Evolutionary conservation across 1,139 yeast genomes (phyloP).

Genomic region (Suhomyces taliae): DNA sequence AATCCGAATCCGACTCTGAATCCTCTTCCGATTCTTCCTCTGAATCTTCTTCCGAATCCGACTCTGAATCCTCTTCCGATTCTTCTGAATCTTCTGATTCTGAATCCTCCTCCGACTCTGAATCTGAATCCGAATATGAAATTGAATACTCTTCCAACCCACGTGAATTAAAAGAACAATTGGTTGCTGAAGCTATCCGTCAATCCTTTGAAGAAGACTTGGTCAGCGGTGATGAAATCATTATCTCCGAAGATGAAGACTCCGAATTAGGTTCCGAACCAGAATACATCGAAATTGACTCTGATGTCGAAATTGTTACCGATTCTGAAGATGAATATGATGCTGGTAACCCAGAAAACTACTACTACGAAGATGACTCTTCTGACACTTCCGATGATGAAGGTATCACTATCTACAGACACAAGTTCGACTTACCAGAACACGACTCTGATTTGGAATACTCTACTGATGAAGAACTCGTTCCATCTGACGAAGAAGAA

Average conservation of each 20-base stretch:
- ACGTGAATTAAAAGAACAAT: conserved; percentile 34
- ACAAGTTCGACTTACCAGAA: conserved; percentile 42
- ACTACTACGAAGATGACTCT: conserved; percentile 25
- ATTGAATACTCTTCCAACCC: conserved; percentile 35
- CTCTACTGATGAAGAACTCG: conserved; percentile 41
- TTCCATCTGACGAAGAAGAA: conserved; percentile 22
- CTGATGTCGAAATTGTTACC: conserved; percentile 19
- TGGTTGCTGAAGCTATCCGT: conserved; percentile 42
- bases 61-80: conserved; percentile 17
- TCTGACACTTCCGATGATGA: conserved; percentile 34
- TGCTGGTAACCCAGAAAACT: conserved; percentile 23
- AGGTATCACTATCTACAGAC: conserved; percentile 47
- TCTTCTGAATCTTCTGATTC: conserved; percentile 12
- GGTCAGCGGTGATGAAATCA: conserved; percentile 28
- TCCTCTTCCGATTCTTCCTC: conserved; percentile 15
- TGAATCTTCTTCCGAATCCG: conserved; percentile 14
- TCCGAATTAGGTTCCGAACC: conserved; percentile 31
- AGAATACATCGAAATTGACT: conserved; percentile 37
- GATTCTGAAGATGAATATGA: conserved; percentile 25
- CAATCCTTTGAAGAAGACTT: conserved; percentile 40
- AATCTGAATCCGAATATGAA: conserved; percentile 13
- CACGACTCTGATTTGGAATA: conserved; percentile 31
- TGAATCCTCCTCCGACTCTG: conserved; percentile 13
- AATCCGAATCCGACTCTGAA: conserved; percentile 10
- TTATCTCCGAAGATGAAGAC: conserved; percentile 28